A percentile compares a stretch with the other conserved stretches of the same genome.
These are phyloP conservation scores for Cladosporium oxysporum DNA, from an alignment of 2,329 filamentous ascomycete species.

Conservation along the genomic window DNA sequence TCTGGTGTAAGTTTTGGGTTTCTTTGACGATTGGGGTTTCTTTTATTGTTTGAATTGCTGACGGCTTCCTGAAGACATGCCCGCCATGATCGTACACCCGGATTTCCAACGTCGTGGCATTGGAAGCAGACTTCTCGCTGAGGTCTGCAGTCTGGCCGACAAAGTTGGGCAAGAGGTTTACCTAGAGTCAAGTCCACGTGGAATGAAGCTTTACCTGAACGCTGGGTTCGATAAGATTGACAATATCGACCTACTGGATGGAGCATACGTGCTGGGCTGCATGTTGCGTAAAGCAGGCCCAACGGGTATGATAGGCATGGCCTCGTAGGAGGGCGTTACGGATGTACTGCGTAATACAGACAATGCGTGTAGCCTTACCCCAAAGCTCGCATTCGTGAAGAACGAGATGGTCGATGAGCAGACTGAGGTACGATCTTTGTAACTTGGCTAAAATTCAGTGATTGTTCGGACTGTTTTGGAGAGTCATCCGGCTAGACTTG, in stretches of 20 bases:
- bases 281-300: conserved; percentile 10
- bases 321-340: background rate
- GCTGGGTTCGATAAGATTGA: conserved; percentile 18
- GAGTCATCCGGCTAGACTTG: background rate
- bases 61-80: conserved; percentile 3
- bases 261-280: background rate
- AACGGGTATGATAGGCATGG: background rate
- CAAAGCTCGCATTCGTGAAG: background rate
- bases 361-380: background rate
- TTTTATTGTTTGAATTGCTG: background rate
- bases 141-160: conserved; percentile 1
- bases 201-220: conserved; percentile 12
- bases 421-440: background rate
- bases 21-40: background rate
- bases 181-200: conserved; percentile 13
- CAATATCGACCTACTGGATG: background rate
- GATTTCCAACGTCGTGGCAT: conserved; percentile 10
- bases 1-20: conserved; percentile 14
- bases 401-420: background rate
- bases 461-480: background rate
- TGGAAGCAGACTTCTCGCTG: background rate
- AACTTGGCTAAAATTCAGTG: background rate
- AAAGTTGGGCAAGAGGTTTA: conserved; percentile 5
- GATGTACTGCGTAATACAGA: background rate
- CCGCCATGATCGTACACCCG: conserved; percentile 18